Conservation (phyloP, 495 filamentous ascomycete genomes). For the Neurospora sp. region DNA sequence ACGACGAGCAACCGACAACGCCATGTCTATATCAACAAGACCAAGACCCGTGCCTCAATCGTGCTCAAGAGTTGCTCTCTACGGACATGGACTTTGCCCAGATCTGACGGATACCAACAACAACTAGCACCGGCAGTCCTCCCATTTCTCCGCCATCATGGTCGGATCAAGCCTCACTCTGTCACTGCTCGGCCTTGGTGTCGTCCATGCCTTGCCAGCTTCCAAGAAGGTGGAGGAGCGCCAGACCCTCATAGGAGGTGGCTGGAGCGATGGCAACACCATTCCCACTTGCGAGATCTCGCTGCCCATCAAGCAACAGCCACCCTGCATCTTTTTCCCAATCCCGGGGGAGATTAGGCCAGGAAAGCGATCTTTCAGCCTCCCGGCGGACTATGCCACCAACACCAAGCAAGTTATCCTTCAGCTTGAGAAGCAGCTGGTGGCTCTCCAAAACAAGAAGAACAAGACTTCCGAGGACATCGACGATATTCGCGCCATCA, state of each 20-base stretch:
- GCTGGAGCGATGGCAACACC: conserved; percentile 1
- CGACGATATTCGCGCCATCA: conserved; percentile 15
- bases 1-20: background rate
- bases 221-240: conserved; percentile 9
- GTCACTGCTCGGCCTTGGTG: conserved; percentile 21
- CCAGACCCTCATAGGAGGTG: conserved; percentile 6
- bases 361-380: conserved; percentile 1
- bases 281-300: background rate
- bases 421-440: conserved; percentile 15
- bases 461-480: conserved; percentile 17
- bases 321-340: background rate
- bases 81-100: conserved; percentile 10
- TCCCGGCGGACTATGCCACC: conserved; percentile 11
- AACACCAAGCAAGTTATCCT: conserved; percentile 19
- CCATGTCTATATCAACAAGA: conserved; percentile 15
- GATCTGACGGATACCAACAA: background rate
- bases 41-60: conserved; percentile 1
- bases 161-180: conserved; percentile 18
- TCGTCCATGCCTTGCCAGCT: conserved; percentile 20
- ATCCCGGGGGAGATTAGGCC: background rate
- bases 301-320: background rate
- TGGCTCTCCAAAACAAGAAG: conserved; percentile 20
- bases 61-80: background rate
- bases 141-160: conserved; percentile 13
- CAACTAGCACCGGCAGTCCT: background rate